Base-by-base conservation (phyloP, 768 basidiomycete species). In the Lentinula lateritia region DNA sequence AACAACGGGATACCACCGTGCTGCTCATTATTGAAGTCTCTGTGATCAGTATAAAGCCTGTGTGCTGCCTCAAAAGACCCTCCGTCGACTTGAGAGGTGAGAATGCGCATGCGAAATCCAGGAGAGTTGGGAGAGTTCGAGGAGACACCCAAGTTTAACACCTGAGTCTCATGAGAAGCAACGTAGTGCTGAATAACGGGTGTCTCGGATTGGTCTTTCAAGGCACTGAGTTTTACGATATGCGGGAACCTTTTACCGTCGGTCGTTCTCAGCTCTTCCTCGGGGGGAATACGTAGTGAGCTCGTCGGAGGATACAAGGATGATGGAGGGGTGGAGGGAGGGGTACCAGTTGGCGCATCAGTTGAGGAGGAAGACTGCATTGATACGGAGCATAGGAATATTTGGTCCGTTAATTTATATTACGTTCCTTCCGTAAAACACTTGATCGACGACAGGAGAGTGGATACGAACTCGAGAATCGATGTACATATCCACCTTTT, bases 191-290 rank as follows among this genome's bases (percentile, higher is more conserved):
- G 32, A 48, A 66, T 63, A 63, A 23, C 46, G 48, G 60, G 61
- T 39, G 53, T 36, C 28, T 50, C 58, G 18, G 36, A 61, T 59
- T 18, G 16, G 23, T 36, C 62, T 63, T 2, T 53, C 28, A 10
- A 61, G 10, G 16, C 10, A 35, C 54, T 64, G 58, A 18, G 50
- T 62, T 35, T 66, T 38, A 57, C 61, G 58, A 60, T 65, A 61
- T 38, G 67, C 46, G 62, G 66, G 64, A 54, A 66, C 64, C 57
- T 65, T 63, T 16, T 34, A 45, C 38, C 57, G 59, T 57, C 41
- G 48, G 6, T 60, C 60, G 52, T 57, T 50, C 38, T 65, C 58
- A 60, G 59, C 38, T 60, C 59, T 41, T 60, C 59, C 23, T 60
- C 59, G 2, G 12, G 15, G 6, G 58, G 32, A 15, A 59, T 28